A percentile compares a stretch with the other conserved stretches of the same genome.
These are phyloP conservation scores for Gliomastix tumulicola DNA, from an alignment of 2,329 filamentous ascomycete genomes.

Conservation along the genomic window DNA sequence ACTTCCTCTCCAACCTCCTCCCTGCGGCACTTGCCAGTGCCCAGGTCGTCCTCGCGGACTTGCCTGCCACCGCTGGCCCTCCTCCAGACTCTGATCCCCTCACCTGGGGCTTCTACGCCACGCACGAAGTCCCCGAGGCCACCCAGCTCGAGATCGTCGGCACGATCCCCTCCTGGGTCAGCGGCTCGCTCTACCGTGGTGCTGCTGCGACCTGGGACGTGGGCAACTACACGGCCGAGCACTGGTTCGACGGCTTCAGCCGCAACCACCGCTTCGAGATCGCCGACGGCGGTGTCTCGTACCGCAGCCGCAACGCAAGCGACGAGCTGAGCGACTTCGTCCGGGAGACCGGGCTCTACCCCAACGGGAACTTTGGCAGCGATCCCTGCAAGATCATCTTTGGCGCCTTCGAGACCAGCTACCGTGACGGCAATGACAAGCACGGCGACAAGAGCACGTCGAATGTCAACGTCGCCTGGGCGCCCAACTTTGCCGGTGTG, in stretches of 20 bases:
- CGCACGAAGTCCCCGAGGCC: conserved; percentile 5
- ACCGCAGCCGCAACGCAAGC: conserved; percentile 6
- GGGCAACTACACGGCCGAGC: conserved; percentile 20
- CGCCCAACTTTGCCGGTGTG: not conserved
- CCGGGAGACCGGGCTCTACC: conserved; percentile 50
- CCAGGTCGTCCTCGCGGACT: no score
- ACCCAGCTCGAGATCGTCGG: conserved; percentile 4
- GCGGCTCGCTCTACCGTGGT: conserved; percentile 7
- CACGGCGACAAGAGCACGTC: conserved; percentile 53
- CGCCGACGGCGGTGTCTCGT: conserved; percentile 30
- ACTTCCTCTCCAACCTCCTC: no score
- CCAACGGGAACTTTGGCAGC: conserved; percentile 58
- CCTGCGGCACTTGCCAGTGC: no score
- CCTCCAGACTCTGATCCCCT: conserved; percentile 1
- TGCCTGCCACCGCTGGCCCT: not conserved
- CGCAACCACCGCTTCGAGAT: conserved; percentile 69
- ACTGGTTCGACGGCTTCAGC: conserved; percentile 78
- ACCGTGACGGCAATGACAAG: conserved; percentile 37
- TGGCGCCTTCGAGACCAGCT: conserved; percentile 41
- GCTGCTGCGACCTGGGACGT: conserved; percentile 8
- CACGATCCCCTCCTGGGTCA: conserved; percentile 7
- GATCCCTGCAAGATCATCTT: conserved; percentile 57
- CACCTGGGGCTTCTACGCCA: conserved; percentile 7
- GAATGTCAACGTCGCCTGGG: conserved; percentile 51
- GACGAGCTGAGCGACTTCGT: conserved; percentile 8